Conservation (phyloP, 192 early-diverging fungal species). For the Podila epigama region DNA sequence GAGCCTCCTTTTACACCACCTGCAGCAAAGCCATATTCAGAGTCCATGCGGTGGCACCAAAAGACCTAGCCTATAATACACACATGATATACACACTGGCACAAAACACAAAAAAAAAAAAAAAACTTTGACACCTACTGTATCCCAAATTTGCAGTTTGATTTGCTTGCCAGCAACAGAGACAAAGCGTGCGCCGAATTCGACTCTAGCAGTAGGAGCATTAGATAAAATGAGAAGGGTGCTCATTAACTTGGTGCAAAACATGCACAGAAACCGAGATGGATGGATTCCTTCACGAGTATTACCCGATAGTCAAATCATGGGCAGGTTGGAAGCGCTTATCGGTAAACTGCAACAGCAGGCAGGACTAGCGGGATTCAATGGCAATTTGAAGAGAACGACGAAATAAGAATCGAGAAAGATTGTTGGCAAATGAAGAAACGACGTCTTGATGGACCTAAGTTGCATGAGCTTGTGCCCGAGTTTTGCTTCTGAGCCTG, state of each 20-base stretch:
- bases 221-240: not conserved
- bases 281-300: no score
- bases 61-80: no score
- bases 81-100: no score
- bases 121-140: constrained; percentile 58
- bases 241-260: no score
- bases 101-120: not conserved
- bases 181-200: constrained; percentile 84
- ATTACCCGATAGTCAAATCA: constrained; percentile 83
- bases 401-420: constrained; percentile 7
- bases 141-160: constrained; percentile 96
- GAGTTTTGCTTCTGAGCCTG: not conserved
- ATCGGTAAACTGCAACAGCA: constrained; percentile 85
- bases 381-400: not conserved
- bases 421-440: not conserved
- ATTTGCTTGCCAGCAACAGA: constrained; percentile 80
- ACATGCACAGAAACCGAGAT: no score
- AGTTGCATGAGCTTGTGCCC: not conserved
- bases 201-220: constrained; percentile 57
- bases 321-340: constrained; percentile 82
- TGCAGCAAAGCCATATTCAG: no score
- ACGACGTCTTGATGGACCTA: no score
- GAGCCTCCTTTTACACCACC: constrained; percentile 53
- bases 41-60: no score
- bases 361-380: constrained; percentile 60